Conservation (phyloP, 768 basidiomycete species). For the Phlebiopsis gigantea region DNA sequence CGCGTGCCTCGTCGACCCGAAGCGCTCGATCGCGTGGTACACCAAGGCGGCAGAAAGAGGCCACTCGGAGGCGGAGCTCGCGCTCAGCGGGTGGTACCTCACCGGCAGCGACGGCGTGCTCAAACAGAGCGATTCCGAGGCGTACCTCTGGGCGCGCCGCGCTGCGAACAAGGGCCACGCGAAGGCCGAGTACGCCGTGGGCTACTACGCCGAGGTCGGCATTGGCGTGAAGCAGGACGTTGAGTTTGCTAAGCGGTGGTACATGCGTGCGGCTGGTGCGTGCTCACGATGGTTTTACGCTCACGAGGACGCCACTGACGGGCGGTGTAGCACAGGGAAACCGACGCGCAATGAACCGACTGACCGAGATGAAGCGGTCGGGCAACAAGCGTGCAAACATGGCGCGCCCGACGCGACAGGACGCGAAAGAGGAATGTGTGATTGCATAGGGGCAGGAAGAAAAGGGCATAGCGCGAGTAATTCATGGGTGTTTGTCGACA, state of each 20-base stretch:
- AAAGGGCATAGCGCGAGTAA: too few species aligned
- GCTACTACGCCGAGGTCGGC: slow-evolving; percentile 96
- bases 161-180: slow-evolving; percentile 95
- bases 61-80: slow-evolving; percentile 90
- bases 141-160: slow-evolving; percentile 96
- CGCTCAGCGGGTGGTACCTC: slow-evolving; percentile 96
- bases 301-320: neutral
- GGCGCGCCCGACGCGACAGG: slow-evolving; percentile 84
- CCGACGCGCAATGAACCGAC: slow-evolving; percentile 91
- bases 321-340: slow-evolving; percentile 81
- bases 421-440: slow-evolving; percentile 91
- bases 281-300: neutral
- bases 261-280: slow-evolving; percentile 97
- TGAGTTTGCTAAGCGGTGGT: slow-evolving; percentile 96
- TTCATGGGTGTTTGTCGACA: neutral
- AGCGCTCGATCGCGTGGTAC: slow-evolving; percentile 96
- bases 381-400: slow-evolving; percentile 74
- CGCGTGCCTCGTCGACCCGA: slow-evolving; percentile 88
- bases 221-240: slow-evolving; percentile 96
- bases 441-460: slow-evolving; percentile 61
- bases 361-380: slow-evolving; percentile 93
- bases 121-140: slow-evolving; percentile 97
- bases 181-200: slow-evolving; percentile 98
- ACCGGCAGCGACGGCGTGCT: slow-evolving; percentile 93
- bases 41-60: slow-evolving; percentile 98